These are phyloP conservation scores for Emergomyces pasteurianus DNA, from an alignment of 2,329 filamentous ascomycete genomes.

Conservation along the genomic window DNA sequence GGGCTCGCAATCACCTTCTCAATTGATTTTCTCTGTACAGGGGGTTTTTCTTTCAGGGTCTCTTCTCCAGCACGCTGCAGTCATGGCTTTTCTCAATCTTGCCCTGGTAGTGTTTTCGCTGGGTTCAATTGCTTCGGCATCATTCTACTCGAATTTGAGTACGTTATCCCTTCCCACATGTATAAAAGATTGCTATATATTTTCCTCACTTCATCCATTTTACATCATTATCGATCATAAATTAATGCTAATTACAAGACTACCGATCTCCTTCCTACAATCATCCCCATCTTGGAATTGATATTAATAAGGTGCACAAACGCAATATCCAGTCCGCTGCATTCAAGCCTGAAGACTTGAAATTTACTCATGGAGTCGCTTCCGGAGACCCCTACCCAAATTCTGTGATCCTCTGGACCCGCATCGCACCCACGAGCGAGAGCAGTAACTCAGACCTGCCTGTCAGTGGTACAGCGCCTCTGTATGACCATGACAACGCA, in stretches of 20 bases:
- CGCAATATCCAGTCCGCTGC: conserved; percentile 38
- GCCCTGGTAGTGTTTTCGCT: not conserved
- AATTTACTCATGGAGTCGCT: conserved; percentile 54
- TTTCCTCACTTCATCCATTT: not conserved
- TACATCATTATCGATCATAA: not conserved
- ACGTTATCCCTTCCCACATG: not conserved
- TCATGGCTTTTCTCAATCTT: not conserved
- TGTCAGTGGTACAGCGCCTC: conserved; percentile 43
- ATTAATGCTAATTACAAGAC: conserved; percentile 21
- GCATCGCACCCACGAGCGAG: conserved; percentile 30
- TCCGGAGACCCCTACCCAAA: conserved; percentile 34
- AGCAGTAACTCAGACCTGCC: conserved; percentile 41
- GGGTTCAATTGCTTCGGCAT: not conserved
- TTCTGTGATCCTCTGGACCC: conserved; percentile 35
- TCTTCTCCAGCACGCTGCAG: not conserved
- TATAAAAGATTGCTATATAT: not conserved
- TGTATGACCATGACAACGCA: conserved; percentile 33
- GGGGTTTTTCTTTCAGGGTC: not conserved
- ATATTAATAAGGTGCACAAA: conserved; percentile 50
- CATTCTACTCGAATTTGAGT: conserved; percentile 3
- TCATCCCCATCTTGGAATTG: conserved; percentile 51
- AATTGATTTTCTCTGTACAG: not conserved
- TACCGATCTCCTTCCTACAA: conserved; percentile 55
- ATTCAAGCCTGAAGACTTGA: conserved; percentile 38
- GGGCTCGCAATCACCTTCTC: not conserved